These are phyloP conservation scores for Jacaranda mimosifolia DNA, from an alignment of 257 asterid genomes.

Conservation along the genomic window DNA sequence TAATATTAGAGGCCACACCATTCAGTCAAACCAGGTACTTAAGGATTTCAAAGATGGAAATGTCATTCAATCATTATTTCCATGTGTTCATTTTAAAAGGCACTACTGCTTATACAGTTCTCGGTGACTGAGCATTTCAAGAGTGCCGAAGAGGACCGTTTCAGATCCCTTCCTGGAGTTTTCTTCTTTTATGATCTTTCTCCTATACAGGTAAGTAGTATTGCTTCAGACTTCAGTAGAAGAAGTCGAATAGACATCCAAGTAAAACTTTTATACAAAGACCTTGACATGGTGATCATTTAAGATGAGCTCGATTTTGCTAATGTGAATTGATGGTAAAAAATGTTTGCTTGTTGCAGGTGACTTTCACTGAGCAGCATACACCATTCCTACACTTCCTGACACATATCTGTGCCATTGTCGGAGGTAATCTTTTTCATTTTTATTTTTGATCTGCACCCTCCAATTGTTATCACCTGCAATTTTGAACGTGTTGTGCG, in stretches of 20 bases:
- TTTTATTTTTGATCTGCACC: slow-evolving; percentile 1
- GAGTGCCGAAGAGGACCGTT: slow-evolving; percentile 63
- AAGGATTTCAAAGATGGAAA: slow-evolving; percentile 27
- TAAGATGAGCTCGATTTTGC: slow-evolving; percentile 14
- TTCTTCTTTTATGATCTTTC: slow-evolving; percentile 95
- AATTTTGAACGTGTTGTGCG: background rate
- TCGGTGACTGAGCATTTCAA: slow-evolving; percentile 97
- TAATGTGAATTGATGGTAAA: slow-evolving; percentile 5
- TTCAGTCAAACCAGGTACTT: slow-evolving; percentile 91
- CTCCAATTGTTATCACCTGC: background rate
- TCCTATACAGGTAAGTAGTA: slow-evolving; percentile 81
- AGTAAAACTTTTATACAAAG: background rate
- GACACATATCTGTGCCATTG: slow-evolving; percentile 92
- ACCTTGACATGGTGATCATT: background rate
- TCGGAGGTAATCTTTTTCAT: slow-evolving; percentile 70
- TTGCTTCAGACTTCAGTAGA: slow-evolving; percentile 24
- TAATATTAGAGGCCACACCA: slow-evolving; percentile 71
- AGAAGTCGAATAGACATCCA: slow-evolving; percentile 19
- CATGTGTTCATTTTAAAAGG: slow-evolving; percentile 10
- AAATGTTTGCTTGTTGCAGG: slow-evolving; percentile 57
- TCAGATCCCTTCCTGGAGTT: slow-evolving; percentile 81
- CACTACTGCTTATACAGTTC: slow-evolving; percentile 61
- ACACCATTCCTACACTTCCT: slow-evolving; percentile 89
- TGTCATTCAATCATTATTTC: slow-evolving; percentile 1
- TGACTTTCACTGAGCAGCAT: slow-evolving; percentile 85